A percentile compares a stretch with the other conserved stretches of the same genome.
Conservation (phyloP, 148 eudicot genomes). For the Rhododendron ovatum region DNA sequence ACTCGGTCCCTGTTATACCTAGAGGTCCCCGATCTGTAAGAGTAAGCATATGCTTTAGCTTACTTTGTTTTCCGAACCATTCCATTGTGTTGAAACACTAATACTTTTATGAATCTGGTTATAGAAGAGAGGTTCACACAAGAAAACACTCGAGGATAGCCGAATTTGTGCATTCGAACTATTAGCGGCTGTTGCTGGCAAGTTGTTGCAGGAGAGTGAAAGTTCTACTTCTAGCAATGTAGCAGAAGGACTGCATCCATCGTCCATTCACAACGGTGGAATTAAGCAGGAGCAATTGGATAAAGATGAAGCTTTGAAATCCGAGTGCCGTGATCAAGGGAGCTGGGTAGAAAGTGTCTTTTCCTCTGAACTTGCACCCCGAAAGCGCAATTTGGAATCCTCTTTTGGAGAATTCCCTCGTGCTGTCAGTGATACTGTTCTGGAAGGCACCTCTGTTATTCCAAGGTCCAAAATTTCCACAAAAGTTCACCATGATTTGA, state of each 20-base stretch:
- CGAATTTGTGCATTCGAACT: slow-evolving; percentile 79
- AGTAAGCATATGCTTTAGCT: slow-evolving; percentile 34
- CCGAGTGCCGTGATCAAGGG: slow-evolving; percentile 65
- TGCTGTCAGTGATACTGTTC: slow-evolving; percentile 25
- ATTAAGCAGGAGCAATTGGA: slow-evolving; percentile 37
- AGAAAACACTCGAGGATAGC: slow-evolving; percentile 35
- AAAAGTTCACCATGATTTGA: slow-evolving; percentile 36
- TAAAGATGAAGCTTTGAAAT: slow-evolving; percentile 35
- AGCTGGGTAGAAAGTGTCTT: slow-evolving; percentile 68
- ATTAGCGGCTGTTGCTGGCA: slow-evolving; percentile 93
- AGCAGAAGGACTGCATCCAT: slow-evolving; percentile 39
- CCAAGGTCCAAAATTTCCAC: slow-evolving; percentile 38
- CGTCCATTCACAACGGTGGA: slow-evolving; percentile 17
- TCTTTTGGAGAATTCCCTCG: slow-evolving; percentile 25
- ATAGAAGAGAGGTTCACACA: slow-evolving; percentile 50
- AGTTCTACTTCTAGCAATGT: slow-evolving; percentile 85
- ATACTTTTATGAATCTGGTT: background rate
- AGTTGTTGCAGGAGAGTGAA: slow-evolving; percentile 83
- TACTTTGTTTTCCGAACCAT: background rate
- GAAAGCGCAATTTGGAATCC: slow-evolving; percentile 20
- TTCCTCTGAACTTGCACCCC: slow-evolving; percentile 26
- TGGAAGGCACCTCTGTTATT: slow-evolving; percentile 36
- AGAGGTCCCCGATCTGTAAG: slow-evolving; percentile 88
- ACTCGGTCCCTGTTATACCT: slow-evolving; percentile 58
- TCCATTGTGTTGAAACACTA: background rate